Conservation (phyloP, 2,329 filamentous ascomycete species). For the Trichoderma sp. region DNA sequence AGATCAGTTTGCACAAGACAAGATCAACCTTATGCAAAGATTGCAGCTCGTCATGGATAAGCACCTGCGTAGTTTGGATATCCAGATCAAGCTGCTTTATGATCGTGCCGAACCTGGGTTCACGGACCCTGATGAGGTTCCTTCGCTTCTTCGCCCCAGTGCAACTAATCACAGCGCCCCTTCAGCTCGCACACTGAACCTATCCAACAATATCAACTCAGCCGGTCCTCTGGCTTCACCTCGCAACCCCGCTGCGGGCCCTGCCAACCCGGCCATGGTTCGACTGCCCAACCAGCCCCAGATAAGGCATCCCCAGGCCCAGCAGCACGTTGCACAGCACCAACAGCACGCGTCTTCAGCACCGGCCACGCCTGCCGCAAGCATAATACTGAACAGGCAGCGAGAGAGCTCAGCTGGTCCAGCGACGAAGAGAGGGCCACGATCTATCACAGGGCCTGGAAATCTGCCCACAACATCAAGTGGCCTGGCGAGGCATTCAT, state of each 20-base stretch:
- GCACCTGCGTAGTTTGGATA: slow-evolving; percentile 63
- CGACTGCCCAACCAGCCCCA: slow-evolving; percentile 49
- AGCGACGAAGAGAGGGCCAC: slow-evolving; percentile 55
- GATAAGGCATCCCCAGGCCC: slow-evolving; percentile 52
- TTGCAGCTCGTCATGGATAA: slow-evolving; percentile 61
- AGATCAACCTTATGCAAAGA: slow-evolving; percentile 69
- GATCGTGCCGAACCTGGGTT: slow-evolving; percentile 64
- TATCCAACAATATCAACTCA: slow-evolving; percentile 41
- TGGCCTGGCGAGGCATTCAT: slow-evolving; percentile 62
- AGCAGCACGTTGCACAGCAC: slow-evolving; percentile 38
- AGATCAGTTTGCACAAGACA: slow-evolving; percentile 72
- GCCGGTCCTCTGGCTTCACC: slow-evolving; percentile 33
- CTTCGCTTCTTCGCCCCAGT: slow-evolving; percentile 61
- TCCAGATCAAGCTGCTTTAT: slow-evolving; percentile 62
- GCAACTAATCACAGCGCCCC: slow-evolving; percentile 53
- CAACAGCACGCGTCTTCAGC: slow-evolving; percentile 54
- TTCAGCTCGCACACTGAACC: slow-evolving; percentile 46
- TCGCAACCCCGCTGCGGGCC: slow-evolving; percentile 33
- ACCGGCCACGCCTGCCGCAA: slow-evolving; percentile 61
- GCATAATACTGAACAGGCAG: slow-evolving; percentile 60
- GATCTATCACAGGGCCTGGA: slow-evolving; percentile 50
- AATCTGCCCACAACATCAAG: slow-evolving; percentile 56
- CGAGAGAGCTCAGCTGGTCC: slow-evolving; percentile 62
- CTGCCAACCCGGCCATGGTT: slow-evolving; percentile 46
- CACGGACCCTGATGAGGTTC: slow-evolving; percentile 62